phyloP scores from a whole-genome alignment of 1,284 basidiomycete genomes.

The Rhodotorula sp. region DNA sequence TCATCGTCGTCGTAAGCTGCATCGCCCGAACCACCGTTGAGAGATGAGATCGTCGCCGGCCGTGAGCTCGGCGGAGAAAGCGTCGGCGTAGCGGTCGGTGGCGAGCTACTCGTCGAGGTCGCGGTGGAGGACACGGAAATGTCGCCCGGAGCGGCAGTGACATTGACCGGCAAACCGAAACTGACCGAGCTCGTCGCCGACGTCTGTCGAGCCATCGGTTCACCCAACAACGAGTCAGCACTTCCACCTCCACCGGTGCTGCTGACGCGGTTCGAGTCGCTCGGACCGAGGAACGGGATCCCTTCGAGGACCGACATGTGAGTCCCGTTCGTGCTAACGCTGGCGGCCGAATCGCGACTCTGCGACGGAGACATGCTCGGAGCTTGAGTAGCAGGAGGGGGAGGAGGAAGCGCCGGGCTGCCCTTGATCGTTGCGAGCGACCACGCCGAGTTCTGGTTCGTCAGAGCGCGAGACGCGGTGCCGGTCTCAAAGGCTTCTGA shows the following conservation, averaged over 20 bases:
- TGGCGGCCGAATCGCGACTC: conserved; percentile 25
- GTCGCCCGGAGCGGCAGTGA: conserved; percentile 6
- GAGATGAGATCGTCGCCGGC: neutral
- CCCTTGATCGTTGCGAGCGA: conserved; percentile 1
- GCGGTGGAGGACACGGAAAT: neutral
- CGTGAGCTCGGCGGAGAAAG: neutral
- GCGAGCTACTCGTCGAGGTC: too few relatives aligned
- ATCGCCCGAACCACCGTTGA: neutral
- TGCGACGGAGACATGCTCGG: conserved; percentile 2
- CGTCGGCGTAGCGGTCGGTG: neutral
- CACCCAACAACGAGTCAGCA: neutral
- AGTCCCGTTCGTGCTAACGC: conserved; percentile 2
- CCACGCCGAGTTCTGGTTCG: conserved; percentile 9
- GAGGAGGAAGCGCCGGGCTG: neutral
- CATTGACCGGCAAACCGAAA: conserved; percentile 20
- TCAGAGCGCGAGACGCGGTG: conserved; percentile 2
- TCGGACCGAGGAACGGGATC: conserved; percentile 32
- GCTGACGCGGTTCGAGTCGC: neutral
- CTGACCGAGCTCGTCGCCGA: conserved; percentile 18
- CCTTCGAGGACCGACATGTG: conserved; percentile 37
- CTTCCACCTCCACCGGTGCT: too few relatives aligned
- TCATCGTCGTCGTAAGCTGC: conserved; percentile 5
- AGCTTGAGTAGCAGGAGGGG: neutral
- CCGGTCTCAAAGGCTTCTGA: conserved; percentile 22
- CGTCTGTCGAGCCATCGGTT: neutral